Conservation (phyloP, 1,139 yeast species). For the Lodderomyces oxycetoniae region DNA sequence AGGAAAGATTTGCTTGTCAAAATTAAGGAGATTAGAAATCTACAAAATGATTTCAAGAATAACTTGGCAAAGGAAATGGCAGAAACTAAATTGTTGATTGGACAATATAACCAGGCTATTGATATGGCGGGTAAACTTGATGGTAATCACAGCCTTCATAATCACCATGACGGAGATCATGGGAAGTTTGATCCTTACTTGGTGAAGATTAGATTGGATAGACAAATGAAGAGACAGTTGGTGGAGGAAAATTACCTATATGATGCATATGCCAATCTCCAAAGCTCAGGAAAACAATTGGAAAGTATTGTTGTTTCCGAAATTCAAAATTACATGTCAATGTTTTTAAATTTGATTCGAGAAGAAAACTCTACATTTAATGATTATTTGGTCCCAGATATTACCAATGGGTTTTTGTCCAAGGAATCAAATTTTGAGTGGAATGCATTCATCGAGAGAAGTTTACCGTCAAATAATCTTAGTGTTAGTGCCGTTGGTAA, state of each 20-base stretch:
- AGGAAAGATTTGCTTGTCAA: conserved; percentile 77
- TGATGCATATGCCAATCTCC: conserved; percentile 84
- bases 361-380: conserved; percentile 67
- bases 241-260: conserved; percentile 81
- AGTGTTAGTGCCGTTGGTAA: conserved; percentile 29
- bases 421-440: conserved; percentile 83
- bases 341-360: conserved; percentile 63
- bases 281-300: conserved; percentile 81
- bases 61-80: conserved; percentile 63
- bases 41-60: conserved; percentile 80
- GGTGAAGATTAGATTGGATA: conserved; percentile 65
- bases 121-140: conserved; percentile 36
- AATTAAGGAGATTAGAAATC: conserved; percentile 78
- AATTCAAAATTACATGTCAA: conserved; percentile 72
- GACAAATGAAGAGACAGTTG: conserved; percentile 71
- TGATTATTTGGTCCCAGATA: conserved; percentile 58
- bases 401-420: conserved; percentile 69
- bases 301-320: conserved; percentile 86
- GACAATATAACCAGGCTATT: conserved; percentile 42
- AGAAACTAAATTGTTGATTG: conserved; percentile 54
- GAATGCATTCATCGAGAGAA: conserved; percentile 75
- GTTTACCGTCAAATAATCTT: conserved; percentile 41
- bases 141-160: conserved; percentile 10
- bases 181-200: conserved; percentile 76
- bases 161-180: conserved; percentile 25